Base-by-base conservation (phyloP, 768 basidiomycete species). In the Russula virescens region DNA sequence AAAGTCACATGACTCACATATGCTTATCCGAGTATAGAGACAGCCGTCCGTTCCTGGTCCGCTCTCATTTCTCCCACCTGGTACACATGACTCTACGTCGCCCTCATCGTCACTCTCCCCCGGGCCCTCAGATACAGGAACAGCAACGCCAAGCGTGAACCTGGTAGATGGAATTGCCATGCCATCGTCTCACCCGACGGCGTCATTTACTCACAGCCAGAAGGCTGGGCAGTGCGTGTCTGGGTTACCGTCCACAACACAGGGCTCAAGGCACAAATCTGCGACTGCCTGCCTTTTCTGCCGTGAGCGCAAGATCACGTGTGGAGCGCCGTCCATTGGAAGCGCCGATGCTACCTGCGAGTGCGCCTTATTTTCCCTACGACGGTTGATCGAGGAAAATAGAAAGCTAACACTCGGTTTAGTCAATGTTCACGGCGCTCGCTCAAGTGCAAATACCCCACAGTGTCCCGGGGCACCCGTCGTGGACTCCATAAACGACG, bases 251-350 rank as follows among this genome's bases (percentile, higher is more conserved):
- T 45, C 48, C 47, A 68, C 62, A 18, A 56, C 47, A 26, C 63
- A 57, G 40, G 55, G 53, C n/a, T 48, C 45, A 34, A 55, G 40
- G 56, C 66, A 64, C 58, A 68, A 64, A 21, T 69, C 65, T 28
- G 65, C 71, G 34, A 66, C 76, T 21, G 76, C 77, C 8, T 78
- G 77, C 60, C 68, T 74, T 16, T 78, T 78, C 60, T 78, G 77
- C 61, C 68, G 76, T 21, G 76, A 77, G 60, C 73, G 77, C 28
- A 78, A 78, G 71, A 78, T 78, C 49, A 75, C 76, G 1, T 78
- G 77, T 62, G 74, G 65, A 19, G 61, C 65, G 58, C 67, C 67
- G 10, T 55, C 60, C 1, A 50, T 52, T 6, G 67, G 65, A 48
- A 63, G 61, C 55, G 57, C 65, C 7, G 61, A 68, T 51, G 47